Percentiles rank a stretch among this genome's conserved stretches.
Evolutionary conservation across 2,329 filamentous ascomycete species (phyloP).

Genomic region (Fragosphaeria purpurea): DNA sequence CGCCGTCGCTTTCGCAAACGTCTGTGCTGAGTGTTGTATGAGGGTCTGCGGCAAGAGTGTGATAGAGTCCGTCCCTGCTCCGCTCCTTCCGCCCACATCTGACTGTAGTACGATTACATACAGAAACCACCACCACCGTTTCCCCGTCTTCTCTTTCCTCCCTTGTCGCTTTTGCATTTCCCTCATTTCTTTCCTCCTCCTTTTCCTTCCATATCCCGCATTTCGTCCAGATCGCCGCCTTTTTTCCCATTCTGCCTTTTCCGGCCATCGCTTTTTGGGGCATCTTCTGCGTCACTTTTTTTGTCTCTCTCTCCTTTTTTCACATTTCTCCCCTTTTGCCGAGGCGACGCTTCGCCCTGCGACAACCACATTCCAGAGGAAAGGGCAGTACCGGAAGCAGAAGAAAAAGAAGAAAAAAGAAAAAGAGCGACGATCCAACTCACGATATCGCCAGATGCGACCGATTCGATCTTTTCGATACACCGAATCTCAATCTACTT

Average conservation of each 20-base stretch:
- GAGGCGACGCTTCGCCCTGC: too few relatives aligned
- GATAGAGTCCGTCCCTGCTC: too few relatives aligned
- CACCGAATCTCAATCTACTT: not conserved
- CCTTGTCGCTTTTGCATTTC: conserved; percentile 1
- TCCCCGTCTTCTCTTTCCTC: not conserved
- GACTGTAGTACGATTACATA: too few relatives aligned
- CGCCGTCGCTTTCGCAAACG: too few relatives aligned
- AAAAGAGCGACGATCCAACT: not conserved
- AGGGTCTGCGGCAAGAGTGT: too few relatives aligned
- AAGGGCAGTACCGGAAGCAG: too few relatives aligned
- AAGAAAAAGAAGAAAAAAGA: not conserved
- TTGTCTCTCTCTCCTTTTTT: not conserved
- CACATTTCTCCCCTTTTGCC: not conserved
- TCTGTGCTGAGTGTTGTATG: too few relatives aligned
- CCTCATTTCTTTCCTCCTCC: not conserved
- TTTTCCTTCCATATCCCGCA: too few relatives aligned
- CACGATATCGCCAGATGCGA: not conserved
- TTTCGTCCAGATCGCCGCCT: not conserved
- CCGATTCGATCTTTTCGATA: not conserved
- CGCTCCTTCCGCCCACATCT: too few relatives aligned
- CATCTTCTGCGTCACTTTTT: not conserved
- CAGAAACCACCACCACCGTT: too few relatives aligned
- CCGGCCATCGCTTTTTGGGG: too few relatives aligned
- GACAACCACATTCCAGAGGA: not conserved
- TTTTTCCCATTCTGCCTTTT: not conserved